These are phyloP conservation scores for Mucor racemosus DNA, from an alignment of 371 early-diverging fungal species.

Conservation along the genomic window DNA sequence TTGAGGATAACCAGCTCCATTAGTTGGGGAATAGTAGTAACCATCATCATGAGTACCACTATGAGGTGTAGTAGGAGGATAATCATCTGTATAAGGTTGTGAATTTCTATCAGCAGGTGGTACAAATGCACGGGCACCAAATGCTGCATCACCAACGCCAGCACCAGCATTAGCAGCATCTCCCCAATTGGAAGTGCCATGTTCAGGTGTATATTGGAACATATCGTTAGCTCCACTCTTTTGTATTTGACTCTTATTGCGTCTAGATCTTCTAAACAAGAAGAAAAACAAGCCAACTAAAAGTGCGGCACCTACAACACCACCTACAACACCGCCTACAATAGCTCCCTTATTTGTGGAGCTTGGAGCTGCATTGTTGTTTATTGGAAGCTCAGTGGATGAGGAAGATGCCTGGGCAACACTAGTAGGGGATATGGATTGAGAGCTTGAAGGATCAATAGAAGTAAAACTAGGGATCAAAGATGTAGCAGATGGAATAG, in stretches of 20 bases:
- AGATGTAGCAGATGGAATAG: neutral
- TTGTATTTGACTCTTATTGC: constrained; percentile 8
- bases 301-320: constrained; percentile 19
- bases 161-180: neutral
- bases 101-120: constrained; percentile 4
- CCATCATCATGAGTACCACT: neutral
- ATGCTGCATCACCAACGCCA: neutral
- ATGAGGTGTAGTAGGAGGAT: constrained; percentile 1
- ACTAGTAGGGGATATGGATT: neutral
- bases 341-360: constrained; percentile 17
- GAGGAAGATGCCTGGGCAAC: neutral
- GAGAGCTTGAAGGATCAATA: neutral
- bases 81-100: constrained; percentile 7
- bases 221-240: constrained; percentile 4
- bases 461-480: neutral
- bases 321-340: constrained; percentile 22
- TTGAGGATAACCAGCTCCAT: neutral
- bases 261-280: constrained; percentile 10
- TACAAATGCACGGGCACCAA: constrained; percentile 16
- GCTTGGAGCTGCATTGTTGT: neutral
- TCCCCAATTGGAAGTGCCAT: neutral
- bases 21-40: constrained; percentile 4
- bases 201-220: constrained; percentile 5
- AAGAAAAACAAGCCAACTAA: constrained; percentile 10
- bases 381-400: neutral